Evolutionary conservation across 2,329 filamentous ascomycete genomes (phyloP), one percentile per base, ranked within the genome.

Genomic region (Myriangium duriaei): DNA sequence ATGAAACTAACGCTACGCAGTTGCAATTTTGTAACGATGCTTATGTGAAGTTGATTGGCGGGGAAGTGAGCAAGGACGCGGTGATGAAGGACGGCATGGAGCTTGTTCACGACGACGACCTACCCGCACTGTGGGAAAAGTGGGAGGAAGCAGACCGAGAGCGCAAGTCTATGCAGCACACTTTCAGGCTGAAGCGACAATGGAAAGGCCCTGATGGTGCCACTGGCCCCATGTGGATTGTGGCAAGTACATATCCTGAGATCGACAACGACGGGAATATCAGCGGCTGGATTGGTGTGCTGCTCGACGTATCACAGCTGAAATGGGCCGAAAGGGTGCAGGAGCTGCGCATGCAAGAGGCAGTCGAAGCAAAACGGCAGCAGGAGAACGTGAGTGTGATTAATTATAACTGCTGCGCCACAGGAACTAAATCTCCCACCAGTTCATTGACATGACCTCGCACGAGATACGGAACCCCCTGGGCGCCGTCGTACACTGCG

Each of bases 41-140:
- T 69, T 62, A 43, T 68, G 60, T 40, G 61, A 67, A 26, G 63
- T 68, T 58, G 59, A 57, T 1, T 69, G 60, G 54, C 54, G 61
- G 35, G 54, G 61, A 11, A 12, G 16, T 10, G 33, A n/a, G 5
- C 11, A 28, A 3, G 7, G 21, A 26, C 21, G 7, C 21, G 7
- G 21, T 26, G 7, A 6, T 54, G 51, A 13, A n/a, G 33, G n/a
- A 26, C 11, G 19, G 3, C 10, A 9, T 28, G 33, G 2, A 6
- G 9, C 10, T 11, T 17, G 34, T 41, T 43, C 15, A 43, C 61
- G 7, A 51, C 58, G 7, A 7, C 21, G 21, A n/a, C 21, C 21
- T 7, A 26, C 21, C 21, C 7, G 21, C 21, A 26, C 21, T 26
- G 21, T 7, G n/a, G n/a, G 21, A 26, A n/a, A 7, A n/a, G 7